Base-by-base conservation (phyloP, 129 eudicot species). In the Deinandra increscens region DNA sequence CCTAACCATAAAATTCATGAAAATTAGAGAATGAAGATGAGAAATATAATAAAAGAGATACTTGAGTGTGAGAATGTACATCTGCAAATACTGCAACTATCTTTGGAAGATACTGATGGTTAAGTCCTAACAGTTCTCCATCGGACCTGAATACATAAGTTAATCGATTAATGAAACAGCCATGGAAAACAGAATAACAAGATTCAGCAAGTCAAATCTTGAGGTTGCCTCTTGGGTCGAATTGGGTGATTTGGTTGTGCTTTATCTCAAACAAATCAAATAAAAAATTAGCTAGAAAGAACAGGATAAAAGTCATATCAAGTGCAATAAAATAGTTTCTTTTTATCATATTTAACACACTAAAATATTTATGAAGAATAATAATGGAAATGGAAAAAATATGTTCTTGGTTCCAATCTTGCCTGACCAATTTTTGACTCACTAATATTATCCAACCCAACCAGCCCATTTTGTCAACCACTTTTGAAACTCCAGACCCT, bases 31-130 rank as follows among this genome's bases (percentile, higher is more conserved):
- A 34, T 33, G 43, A 29, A 38, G 51, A 61, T 37, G 14, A 33
- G 18, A 58, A 43, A 56, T 3, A 46, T 10, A 42, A 2, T 2
- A 58, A 37, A 34, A 9, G 39, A 38, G 49, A 23, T 61, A 33
- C 18, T 8, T 2, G 6, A 63, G 49, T 19, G 9, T 19, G 14
- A 14, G 42, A 51, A 26, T 13, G 36, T 75, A 92, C 98, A 89
- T 92, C 98, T 56, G 98, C 98, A 80, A 92, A 92, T 31, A 92
- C 89, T n/a, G 87, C 72, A 39, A 93, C 96, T 77, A 93, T 88
- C 81, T 89, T 93, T 0, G 96, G 95, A 72, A 93, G 83, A 79
- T 88, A 82, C 68, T 92, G 91, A 65, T 88, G 91, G 80, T 88
- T 92, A 55, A 91, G 95, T 49, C 98, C 98, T 83, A 92, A 78